A percentile compares a stretch with the other conserved stretches of the same genome.
Conservation (phyloP, 2,329 filamentous ascomycete species). For the Diaporthe capsici region DNA sequence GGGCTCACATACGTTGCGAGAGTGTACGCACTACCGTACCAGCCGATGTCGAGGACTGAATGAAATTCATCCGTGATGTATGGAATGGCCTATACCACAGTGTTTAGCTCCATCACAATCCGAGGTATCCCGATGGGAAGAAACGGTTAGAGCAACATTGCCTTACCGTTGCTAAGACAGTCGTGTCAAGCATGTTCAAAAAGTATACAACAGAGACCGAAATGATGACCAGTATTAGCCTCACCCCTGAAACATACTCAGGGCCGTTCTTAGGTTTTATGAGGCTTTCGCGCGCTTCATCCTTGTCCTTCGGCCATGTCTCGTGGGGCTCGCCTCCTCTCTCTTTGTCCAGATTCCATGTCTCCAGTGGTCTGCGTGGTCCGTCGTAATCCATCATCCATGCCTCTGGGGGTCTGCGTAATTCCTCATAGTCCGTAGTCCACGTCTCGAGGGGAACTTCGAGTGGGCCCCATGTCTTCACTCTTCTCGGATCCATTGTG, state of each 20-base stretch:
- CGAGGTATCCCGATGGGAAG: background rate
- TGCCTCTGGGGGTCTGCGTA: background rate
- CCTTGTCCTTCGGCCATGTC: background rate
- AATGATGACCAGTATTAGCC: background rate
- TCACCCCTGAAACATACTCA: background rate
- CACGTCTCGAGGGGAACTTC: background rate
- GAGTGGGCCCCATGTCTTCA: constrained; percentile 2
- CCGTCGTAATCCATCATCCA: background rate
- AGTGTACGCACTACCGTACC: background rate
- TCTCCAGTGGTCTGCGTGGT: background rate
- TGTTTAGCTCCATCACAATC: background rate
- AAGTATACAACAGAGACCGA: background rate
- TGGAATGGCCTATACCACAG: background rate
- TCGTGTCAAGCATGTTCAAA: background rate
- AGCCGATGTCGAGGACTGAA: background rate
- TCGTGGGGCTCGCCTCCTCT: background rate
- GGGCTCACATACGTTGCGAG: background rate
- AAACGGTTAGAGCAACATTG: background rate
- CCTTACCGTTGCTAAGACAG: background rate
- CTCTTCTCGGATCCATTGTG: constrained; percentile 7
- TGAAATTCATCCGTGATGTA: constrained; percentile 11
- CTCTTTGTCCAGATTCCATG: background rate
- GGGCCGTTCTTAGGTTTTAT: background rate
- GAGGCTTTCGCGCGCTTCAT: background rate
- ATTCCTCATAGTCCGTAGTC: background rate